These are phyloP conservation scores for Candida nitratophila DNA, from an alignment of 805 yeast species.

Conservation along the genomic window DNA sequence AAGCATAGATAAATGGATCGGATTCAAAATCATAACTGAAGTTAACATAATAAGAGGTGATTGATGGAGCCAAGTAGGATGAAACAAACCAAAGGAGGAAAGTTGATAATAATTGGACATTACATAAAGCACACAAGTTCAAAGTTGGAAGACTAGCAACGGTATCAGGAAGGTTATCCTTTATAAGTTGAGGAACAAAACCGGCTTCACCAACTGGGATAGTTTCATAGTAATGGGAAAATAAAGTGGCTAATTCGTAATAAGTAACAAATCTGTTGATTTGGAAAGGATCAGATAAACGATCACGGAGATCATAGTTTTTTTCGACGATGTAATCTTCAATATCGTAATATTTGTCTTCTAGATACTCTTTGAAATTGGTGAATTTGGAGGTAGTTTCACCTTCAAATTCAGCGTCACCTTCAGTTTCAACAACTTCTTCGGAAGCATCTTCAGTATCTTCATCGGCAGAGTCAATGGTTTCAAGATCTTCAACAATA, in stretches of 20 bases:
- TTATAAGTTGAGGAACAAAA: slow-evolving; percentile 18
- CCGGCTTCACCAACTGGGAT: slow-evolving; percentile 11
- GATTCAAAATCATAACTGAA: slow-evolving; percentile 41
- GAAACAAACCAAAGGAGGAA: slow-evolving; percentile 33
- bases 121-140: slow-evolving; percentile 30
- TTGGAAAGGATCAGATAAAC: slow-evolving; percentile 25
- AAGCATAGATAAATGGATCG: slow-evolving; percentile 46
- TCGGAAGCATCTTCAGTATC: slow-evolving; percentile 9
- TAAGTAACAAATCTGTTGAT: slow-evolving; percentile 19
- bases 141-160: slow-evolving; percentile 21
- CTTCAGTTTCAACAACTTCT: slow-evolving; percentile 6
- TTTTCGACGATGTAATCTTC: slow-evolving; percentile 15
- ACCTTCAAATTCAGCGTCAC: slow-evolving; percentile 7
- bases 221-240: slow-evolving; percentile 8
- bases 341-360: slow-evolving; percentile 46
- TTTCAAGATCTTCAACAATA: slow-evolving; percentile 4
- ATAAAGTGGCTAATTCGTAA: slow-evolving; percentile 16
- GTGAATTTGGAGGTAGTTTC: not conserved
- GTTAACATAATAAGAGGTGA: slow-evolving; percentile 44
- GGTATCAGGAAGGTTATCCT: slow-evolving; percentile 17
- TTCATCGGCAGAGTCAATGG: slow-evolving; percentile 7
- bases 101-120: slow-evolving; percentile 25
- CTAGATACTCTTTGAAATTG: slow-evolving; percentile 6
- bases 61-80: slow-evolving; percentile 34
- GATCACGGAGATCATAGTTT: slow-evolving; percentile 23